These are phyloP conservation scores for Phytophthora fragariaefolia DNA, from an alignment of 352 stramenopile genomes.

Conservation along the genomic window DNA sequence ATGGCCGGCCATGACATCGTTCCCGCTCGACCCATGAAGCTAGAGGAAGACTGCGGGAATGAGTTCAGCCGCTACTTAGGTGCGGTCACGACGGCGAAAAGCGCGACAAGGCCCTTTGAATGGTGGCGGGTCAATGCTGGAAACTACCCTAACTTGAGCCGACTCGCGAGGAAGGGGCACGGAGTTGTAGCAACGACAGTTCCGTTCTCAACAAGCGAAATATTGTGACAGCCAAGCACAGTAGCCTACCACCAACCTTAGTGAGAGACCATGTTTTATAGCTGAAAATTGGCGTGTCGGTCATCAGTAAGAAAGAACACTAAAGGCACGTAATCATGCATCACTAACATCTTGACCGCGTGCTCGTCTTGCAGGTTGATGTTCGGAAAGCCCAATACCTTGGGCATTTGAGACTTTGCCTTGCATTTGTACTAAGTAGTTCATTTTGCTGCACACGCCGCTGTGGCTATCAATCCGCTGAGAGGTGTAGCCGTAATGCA, in stretches of 20 bases:
- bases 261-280: neutral
- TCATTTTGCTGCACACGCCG: too few species aligned
- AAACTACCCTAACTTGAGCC: neutral
- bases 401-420: too few species aligned
- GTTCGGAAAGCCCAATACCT: too few species aligned
- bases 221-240: neutral
- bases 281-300: neutral
- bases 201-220: neutral
- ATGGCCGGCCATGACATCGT: neutral
- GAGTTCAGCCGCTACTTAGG: neutral
- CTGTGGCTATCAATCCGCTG: too few species aligned
- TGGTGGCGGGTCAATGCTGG: neutral
- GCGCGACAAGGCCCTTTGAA: neutral
- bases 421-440: too few species aligned
- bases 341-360: too few species aligned
- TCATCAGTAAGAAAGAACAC: neutral
- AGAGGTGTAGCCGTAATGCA: too few species aligned
- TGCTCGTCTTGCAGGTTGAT: too few species aligned
- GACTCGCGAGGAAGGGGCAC: neutral
- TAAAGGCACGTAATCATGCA: too few species aligned
- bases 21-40: neutral
- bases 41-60: neutral
- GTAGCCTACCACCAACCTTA: neutral
- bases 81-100: neutral
- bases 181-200: neutral